Conservation (phyloP, 768 basidiomycete genomes). For the Fistulinella prunicolor region DNA sequence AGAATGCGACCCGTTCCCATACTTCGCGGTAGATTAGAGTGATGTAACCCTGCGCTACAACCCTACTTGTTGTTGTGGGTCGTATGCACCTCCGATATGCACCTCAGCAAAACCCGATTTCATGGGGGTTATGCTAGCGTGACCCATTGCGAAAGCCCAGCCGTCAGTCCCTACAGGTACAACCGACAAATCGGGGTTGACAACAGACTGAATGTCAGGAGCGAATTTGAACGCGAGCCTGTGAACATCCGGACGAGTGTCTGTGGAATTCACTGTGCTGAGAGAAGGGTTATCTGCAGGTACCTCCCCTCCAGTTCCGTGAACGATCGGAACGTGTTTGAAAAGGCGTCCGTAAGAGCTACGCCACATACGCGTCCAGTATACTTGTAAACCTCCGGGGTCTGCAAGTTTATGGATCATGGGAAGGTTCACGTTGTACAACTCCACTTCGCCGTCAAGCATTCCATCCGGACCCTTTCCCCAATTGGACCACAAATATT, state of each 20-base stretch:
- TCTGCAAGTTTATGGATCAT: constrained; percentile 30
- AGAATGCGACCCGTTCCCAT: too few species aligned
- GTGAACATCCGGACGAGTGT: constrained; percentile 20
- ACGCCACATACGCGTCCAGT: constrained; percentile 84
- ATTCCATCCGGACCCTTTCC: constrained; percentile 61
- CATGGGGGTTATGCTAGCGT: constrained; percentile 75
- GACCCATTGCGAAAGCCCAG: constrained; percentile 72
- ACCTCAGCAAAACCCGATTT: constrained; percentile 69
- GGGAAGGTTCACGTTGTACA: constrained; percentile 88
- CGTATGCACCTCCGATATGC: constrained; percentile 1
- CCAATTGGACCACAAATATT: constrained; percentile 82
- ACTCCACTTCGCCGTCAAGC: constrained; percentile 64
- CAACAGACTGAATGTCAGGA: constrained; percentile 65
- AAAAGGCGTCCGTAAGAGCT: constrained; percentile 84
- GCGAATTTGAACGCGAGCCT: constrained; percentile 77
- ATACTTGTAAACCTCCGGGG: constrained; percentile 55
- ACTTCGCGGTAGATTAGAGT: too few species aligned
- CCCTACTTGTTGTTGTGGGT: constrained; percentile 17
- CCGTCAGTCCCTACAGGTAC: constrained; percentile 81
- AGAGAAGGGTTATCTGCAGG: constrained; percentile 42
- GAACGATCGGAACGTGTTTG: constrained; percentile 40
- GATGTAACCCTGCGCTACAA: constrained; percentile 51
- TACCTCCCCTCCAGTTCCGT: constrained; percentile 20
- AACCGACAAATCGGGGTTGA: constrained; percentile 53
- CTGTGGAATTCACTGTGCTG: background rate